A percentile compares a stretch with the other conserved stretches of the same genome.
phyloP scores from a whole-genome alignment of 2,329 filamentous ascomycete genomes.

The Arachnopeziza araneosa region DNA sequence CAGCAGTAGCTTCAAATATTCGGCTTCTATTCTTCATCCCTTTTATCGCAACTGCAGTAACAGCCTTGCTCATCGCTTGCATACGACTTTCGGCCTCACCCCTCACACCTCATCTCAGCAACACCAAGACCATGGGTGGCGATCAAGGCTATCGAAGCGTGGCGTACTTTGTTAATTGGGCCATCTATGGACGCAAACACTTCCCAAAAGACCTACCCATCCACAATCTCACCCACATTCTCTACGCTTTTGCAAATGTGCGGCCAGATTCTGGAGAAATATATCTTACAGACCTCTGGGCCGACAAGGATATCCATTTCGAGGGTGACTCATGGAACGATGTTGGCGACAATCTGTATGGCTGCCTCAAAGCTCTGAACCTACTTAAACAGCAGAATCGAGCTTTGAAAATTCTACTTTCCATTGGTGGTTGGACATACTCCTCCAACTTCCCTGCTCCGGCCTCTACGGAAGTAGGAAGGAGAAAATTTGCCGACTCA shows the following conservation, averaged over 20 bases:
- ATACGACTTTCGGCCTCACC: not conserved
- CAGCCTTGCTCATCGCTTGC: not conserved
- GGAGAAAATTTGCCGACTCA: conserved; percentile 65
- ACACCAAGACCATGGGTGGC: conserved; percentile 19
- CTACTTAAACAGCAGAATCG: conserved; percentile 76
- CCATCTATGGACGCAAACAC: conserved; percentile 81
- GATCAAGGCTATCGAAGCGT: conserved; percentile 55
- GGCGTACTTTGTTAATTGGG: conserved; percentile 40
- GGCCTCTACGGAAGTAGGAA: conserved; percentile 63
- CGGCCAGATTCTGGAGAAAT: conserved; percentile 75
- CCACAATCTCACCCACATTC: conserved; percentile 78
- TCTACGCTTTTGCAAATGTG: conserved; percentile 90
- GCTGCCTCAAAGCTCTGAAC: conserved; percentile 83
- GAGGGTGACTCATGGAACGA: conserved; percentile 67
- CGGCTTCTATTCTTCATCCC: not conserved
- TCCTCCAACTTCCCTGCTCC: conserved; percentile 75
- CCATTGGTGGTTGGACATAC: conserved; percentile 92
- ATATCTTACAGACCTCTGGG: conserved; percentile 56
- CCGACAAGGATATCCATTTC: conserved; percentile 54
- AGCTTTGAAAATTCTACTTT: conserved; percentile 78
- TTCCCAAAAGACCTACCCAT: conserved; percentile 78
- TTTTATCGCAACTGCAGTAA: not conserved
- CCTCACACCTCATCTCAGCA: not conserved
- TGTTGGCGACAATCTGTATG: conserved; percentile 74
- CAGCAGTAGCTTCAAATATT: not conserved